Base-by-base conservation (phyloP, 1,284 basidiomycete genomes). In the Tetrapyrgos nigripes region DNA sequence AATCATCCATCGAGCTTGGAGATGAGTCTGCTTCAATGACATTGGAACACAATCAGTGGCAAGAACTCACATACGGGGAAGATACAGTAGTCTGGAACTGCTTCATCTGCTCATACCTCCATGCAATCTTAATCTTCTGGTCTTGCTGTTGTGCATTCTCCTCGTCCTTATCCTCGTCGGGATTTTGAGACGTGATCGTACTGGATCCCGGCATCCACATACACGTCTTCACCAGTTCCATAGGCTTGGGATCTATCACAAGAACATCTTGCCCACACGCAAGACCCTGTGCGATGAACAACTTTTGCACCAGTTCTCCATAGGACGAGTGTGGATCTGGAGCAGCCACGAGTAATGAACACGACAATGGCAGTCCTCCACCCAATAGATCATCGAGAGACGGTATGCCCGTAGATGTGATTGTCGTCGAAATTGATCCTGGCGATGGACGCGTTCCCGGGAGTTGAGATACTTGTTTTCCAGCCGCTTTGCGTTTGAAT, bases 331-430 rank as follows among this genome's bases (percentile, higher is more conserved):
- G 91, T 26, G 81, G 73, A 76, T 98, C 93, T 1, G 95, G 91
- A 21, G 93, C 87, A 40, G 93, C 82, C 43, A 96, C 76, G 31
- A 91, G 79, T 40, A 93, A 74, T 10, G 84, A 83, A 58, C 90
- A 91, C 13, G 92, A 91, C 48, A 96, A 82, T 17, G 96, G 94
- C n/a, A 98, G 75, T 14, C 97, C 97, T 26, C 94, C 94, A 58
- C 94, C 95, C 31, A 98, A 84, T 58, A 98, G 85, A 70, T 99
- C 97, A 74, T 99, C 97, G n/a, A 99, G 82, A 4, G 96, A 95
- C 13, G 94, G 87, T 4, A 98, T 88, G 2, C 97, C 97, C 3
- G 93, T 94, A 0, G 95, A 96, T 19, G 91, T 84, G 60, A 93
- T 79, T 37, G 82, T 72, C 0, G 88, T 87, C 10, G 85, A 79